Percentiles rank a stretch among this genome's conserved stretches.
phyloP scores from a whole-genome alignment of 2,329 filamentous ascomycete species.

The Exophiala aquamarina region DNA sequence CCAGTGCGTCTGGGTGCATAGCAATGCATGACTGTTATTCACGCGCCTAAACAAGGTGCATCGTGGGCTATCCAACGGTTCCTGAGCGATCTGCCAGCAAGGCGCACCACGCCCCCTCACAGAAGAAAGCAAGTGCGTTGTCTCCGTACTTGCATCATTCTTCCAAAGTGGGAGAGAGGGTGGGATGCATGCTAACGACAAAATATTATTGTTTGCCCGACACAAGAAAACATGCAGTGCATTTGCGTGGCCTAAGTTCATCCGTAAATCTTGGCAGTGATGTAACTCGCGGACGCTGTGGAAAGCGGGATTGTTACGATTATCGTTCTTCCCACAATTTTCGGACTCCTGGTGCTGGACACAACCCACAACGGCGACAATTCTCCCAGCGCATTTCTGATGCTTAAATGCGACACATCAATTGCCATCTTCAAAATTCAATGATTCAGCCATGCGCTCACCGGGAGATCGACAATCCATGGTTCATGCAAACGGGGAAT shows the following conservation, averaged over 20 bases:
- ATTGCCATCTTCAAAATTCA: no score
- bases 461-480: slow-evolving; percentile 11
- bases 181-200: no score
- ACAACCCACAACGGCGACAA: no score
- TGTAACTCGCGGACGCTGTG: no score
- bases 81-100: slow-evolving; percentile 15
- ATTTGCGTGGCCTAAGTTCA: no score
- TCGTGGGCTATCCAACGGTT: slow-evolving; percentile 14
- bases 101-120: not conserved
- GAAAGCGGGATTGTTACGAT: no score
- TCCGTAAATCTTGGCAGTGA: no score
- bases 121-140: not conserved
- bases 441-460: not conserved
- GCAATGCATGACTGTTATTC: slow-evolving; percentile 19
- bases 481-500: slow-evolving; percentile 13
- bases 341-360: no score
- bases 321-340: no score
- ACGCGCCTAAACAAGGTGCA: slow-evolving; percentile 20
- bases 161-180: not conserved
- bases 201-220: no score
- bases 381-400: no score
- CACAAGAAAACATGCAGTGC: not conserved
- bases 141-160: slow-evolving; percentile 1
- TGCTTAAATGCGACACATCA: no score
- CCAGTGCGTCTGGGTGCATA: slow-evolving; percentile 22